phyloP scores from a whole-genome alignment of 208 protist genomes.

The Trypanosoma mega region DNA sequence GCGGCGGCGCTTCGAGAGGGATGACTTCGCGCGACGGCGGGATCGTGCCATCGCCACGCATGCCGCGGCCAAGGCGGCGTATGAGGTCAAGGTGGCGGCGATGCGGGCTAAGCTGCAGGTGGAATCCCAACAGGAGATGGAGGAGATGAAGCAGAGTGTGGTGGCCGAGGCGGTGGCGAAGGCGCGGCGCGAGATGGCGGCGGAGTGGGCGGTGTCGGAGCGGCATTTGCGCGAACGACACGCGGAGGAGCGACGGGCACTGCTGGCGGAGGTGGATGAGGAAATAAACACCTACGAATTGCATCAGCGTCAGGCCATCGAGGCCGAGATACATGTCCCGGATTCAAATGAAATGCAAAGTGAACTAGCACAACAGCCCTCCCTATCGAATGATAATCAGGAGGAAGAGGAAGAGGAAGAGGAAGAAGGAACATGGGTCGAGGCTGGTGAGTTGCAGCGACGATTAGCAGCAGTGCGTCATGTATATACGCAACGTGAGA shows the following conservation, averaged over 20 bases:
- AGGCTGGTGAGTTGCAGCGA: not conserved
- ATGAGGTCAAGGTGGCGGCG: slow-evolving; percentile 44
- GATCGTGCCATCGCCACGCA: slow-evolving; percentile 43
- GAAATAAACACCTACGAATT: slow-evolving; percentile 53
- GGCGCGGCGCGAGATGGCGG: slow-evolving; percentile 32
- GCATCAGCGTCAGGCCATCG: slow-evolving; percentile 32
- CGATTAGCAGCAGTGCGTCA: not conserved
- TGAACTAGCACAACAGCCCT: too few species aligned
- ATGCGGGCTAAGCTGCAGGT: slow-evolving; percentile 22
- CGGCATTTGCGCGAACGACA: slow-evolving; percentile 33
- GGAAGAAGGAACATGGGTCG: not conserved
- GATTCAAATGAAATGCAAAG: too few species aligned
- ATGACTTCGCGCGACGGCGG: slow-evolving; percentile 52
- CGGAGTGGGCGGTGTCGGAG: slow-evolving; percentile 26
- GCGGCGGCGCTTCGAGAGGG: slow-evolving; percentile 32
- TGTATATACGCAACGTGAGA: too few species aligned
- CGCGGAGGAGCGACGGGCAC: slow-evolving; percentile 42
- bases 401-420: too few species aligned
- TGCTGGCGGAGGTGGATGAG: slow-evolving; percentile 57
- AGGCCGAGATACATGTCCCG: slow-evolving; percentile 6
- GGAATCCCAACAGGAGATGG: slow-evolving; percentile 38
- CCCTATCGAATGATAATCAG: too few species aligned
- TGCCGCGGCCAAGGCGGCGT: slow-evolving; percentile 31
- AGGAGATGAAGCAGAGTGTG: slow-evolving; percentile 39
- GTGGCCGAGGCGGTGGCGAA: slow-evolving; percentile 33